Base-by-base conservation (phyloP, 2,329 filamentous ascomycete species). In the Neocucurbitaria cava region DNA sequence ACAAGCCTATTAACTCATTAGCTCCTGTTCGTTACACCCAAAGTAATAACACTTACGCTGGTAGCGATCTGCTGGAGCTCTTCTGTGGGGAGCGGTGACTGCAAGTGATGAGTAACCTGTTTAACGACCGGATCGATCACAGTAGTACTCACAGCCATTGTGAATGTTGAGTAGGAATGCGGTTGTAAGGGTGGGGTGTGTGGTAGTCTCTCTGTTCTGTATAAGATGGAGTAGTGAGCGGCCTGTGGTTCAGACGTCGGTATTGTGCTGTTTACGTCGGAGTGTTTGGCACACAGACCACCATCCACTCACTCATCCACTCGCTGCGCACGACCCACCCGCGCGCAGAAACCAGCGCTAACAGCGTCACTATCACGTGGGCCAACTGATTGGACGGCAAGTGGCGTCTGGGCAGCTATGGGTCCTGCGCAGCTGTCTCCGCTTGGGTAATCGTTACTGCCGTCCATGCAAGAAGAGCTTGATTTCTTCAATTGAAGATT, bases 1-100 rank as follows among this genome's bases (percentile, higher is more conserved):
- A 83, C 93, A 96, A 65, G 92, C 93, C 92, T 96, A 21, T 28
- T 10, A 40, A 40, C 15, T 17, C 3, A 15, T 40, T 11, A 24
- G 20, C 11, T 24, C 21, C 11, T n/a, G 15, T 23, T 17, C 18
- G 5, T 40, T 7, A 39, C 6, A 10, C 24, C 9, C 20, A 40
- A 24, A 13, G 18, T 30, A 18, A 23, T 21, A 13, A n/a, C 39
- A 33, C 66, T n/a, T 64, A 73, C 72, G 18, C 48, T 65, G 57
- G 59, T 59, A 38, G 65, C 71, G 50, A 75, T 72, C 35, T 66
- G 52, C 52, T 68, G 54, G 52, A 75, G 67, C 52, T 74, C 64
- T 33, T 65, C 55, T 28, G 71, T 73, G 31, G 70, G 62, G 52
- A 75, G 66, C 51, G 71, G 71, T 65, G 69, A 44, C 50, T 54